Conservation (phyloP, 1,139 yeast genomes). For the Blastobotrys proliferans region DNA sequence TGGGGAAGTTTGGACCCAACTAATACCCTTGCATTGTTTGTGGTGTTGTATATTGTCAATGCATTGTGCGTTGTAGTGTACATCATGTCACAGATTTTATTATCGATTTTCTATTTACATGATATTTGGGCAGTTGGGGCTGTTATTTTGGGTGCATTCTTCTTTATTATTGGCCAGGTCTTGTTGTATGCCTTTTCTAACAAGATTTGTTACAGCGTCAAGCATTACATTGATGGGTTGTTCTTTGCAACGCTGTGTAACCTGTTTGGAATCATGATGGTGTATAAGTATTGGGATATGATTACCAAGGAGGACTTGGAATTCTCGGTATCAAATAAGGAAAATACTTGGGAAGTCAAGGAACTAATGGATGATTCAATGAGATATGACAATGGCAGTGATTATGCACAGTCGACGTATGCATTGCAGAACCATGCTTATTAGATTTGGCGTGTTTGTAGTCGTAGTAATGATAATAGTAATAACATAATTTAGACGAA, state of each 20-base stretch:
- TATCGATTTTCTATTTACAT: slow-evolving; percentile 63
- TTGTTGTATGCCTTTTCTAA: slow-evolving; percentile 64
- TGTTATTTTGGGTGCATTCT: slow-evolving; percentile 59
- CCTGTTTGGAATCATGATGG: slow-evolving; percentile 84
- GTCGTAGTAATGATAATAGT: too few relatives aligned
- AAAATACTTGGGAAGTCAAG: slow-evolving; percentile 46
- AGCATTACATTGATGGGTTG: slow-evolving; percentile 86
- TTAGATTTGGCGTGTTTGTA: too few relatives aligned
- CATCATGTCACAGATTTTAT: slow-evolving; percentile 63
- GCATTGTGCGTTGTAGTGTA: slow-evolving; percentile 61
- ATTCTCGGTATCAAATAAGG: slow-evolving; percentile 65
- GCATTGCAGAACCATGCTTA: slow-evolving; percentile 25
- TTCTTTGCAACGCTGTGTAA: slow-evolving; percentile 81
- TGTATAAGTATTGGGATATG: slow-evolving; percentile 94
- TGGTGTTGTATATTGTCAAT: slow-evolving; percentile 65
- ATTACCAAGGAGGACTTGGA: slow-evolving; percentile 94
- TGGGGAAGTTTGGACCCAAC: slow-evolving; percentile 49
- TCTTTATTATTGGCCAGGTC: slow-evolving; percentile 79
- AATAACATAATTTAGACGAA: too few relatives aligned
- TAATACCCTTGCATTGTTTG: slow-evolving; percentile 62
- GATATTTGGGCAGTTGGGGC: slow-evolving; percentile 91
- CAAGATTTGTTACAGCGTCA: slow-evolving; percentile 61
- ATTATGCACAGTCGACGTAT: slow-evolving; percentile 31
- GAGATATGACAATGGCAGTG: slow-evolving; percentile 39
- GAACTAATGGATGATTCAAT: slow-evolving; percentile 44